phyloP scores from a whole-genome alignment of 371 early-diverging fungal genomes.

The Rhizopus microsporus region DNA sequence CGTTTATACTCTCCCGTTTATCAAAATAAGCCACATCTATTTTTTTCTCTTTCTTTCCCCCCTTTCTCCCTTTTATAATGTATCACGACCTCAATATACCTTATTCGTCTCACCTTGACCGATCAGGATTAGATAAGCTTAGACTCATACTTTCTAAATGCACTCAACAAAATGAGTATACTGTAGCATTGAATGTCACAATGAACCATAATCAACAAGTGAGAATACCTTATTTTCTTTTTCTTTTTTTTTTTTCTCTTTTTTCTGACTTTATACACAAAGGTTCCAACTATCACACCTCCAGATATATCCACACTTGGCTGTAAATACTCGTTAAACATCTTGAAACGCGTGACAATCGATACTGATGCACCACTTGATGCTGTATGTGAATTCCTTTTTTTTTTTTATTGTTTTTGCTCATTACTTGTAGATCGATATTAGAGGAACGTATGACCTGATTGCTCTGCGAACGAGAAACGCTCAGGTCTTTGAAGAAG shows the following conservation, averaged over 20 bases:
- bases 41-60: background rate
- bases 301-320: slow-evolving; percentile 12
- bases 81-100: slow-evolving; percentile 44
- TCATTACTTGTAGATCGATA: slow-evolving; percentile 13
- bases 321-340: slow-evolving; percentile 21
- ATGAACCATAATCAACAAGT: slow-evolving; percentile 4
- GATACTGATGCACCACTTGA: slow-evolving; percentile 17
- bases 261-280: slow-evolving; percentile 2
- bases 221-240: background rate
- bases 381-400: background rate
- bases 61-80: slow-evolving; percentile 17
- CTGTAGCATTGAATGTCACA: slow-evolving; percentile 24
- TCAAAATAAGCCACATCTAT: slow-evolving; percentile 3
- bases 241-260: slow-evolving; percentile 2
- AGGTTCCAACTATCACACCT: background rate
- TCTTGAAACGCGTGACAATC: slow-evolving; percentile 35
- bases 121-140: slow-evolving; percentile 24
- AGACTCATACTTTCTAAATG: slow-evolving; percentile 31
- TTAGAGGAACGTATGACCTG: slow-evolving; percentile 58
- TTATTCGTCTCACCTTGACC: slow-evolving; percentile 23
- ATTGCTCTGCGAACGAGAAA: slow-evolving; percentile 77
- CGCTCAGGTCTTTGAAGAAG: slow-evolving; percentile 70
- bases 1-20: too few relatives aligned
- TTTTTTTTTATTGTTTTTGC: background rate
- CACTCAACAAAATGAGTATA: slow-evolving; percentile 28